phyloP scores from a whole-genome alignment of 129 eudicot species.

The Silybum marianum region DNA sequence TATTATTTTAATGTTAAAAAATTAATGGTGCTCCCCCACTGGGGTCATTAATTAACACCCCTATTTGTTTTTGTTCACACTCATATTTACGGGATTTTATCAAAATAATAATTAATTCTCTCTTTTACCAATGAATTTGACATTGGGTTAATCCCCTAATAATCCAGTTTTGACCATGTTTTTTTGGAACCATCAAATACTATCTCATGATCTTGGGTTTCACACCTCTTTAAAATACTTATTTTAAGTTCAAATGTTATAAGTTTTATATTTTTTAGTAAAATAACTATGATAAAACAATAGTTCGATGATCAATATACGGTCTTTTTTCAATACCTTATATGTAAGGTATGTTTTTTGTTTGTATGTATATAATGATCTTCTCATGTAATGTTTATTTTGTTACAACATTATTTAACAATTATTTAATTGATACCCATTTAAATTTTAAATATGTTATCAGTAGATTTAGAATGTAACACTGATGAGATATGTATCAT shows the following conservation, averaged over 20 bases:
- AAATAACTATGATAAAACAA: background rate
- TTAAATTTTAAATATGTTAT: background rate
- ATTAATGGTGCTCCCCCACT: constrained; percentile 48
- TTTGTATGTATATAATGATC: background rate
- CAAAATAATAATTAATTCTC: constrained; percentile 1
- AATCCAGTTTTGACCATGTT: constrained; percentile 46
- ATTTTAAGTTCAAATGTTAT: background rate
- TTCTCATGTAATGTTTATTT: background rate
- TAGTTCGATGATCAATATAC: background rate
- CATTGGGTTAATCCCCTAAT: constrained; percentile 44
- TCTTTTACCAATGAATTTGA: constrained; percentile 35
- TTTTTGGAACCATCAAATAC: constrained; percentile 36
- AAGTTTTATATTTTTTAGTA: background rate
- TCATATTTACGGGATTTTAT: constrained; percentile 34
- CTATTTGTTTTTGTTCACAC: constrained; percentile 35
- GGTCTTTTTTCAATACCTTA: background rate
- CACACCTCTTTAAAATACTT: constrained; percentile 9
- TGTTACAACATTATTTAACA: too few species aligned
- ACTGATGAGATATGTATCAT: background rate
- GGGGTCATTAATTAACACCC: constrained; percentile 40
- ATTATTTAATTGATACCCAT: background rate
- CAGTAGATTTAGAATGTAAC: background rate
- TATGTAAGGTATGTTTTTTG: background rate
- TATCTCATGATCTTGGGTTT: constrained; percentile 40
- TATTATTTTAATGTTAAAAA: constrained; percentile 9